These are phyloP conservation scores for Phlebiopsis flavidoalba DNA, from an alignment of 768 basidiomycete species.

Conservation along the genomic window DNA sequence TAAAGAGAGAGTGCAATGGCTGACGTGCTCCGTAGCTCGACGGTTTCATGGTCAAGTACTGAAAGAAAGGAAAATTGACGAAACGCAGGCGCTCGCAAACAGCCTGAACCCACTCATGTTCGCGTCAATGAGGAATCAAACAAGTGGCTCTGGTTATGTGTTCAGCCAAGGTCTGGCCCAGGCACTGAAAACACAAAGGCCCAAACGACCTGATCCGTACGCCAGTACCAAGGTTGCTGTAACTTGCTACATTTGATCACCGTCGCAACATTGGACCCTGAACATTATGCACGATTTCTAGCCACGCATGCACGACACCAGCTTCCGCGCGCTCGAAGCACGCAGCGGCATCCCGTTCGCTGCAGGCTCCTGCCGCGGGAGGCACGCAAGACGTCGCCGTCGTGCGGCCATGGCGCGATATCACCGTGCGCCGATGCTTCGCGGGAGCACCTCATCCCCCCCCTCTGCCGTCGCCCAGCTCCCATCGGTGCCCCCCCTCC, in stretches of 20 bases:
- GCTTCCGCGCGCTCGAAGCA: not conserved
- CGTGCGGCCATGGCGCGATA: too few species aligned
- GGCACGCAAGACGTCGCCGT: not conserved
- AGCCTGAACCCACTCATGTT: not conserved
- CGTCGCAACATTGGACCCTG: too few species aligned
- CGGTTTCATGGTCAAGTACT: too few species aligned
- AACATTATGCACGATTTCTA: too few species aligned
- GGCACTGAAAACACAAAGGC: not conserved
- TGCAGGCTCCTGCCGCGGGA: not conserved
- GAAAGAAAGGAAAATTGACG: too few species aligned
- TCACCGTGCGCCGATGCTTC: too few species aligned
- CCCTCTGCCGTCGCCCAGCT: not conserved
- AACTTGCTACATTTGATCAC: not conserved
- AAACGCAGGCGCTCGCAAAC: too few species aligned
- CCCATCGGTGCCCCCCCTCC: not conserved
- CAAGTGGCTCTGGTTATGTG: not conserved
- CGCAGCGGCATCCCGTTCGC: not conserved
- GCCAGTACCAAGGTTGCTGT: not conserved
- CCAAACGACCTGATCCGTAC: not conserved
- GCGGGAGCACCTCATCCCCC: too few species aligned
- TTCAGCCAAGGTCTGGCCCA: not conserved
- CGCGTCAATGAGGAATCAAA: not conserved
- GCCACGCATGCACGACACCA: not conserved
- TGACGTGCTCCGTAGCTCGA: too few species aligned
- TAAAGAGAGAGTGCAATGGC: too few species aligned